Evolutionary conservation across 805 yeast genomes (phyloP), one percentile per base, ranked within the genome.

Genomic region (Candida mattraensis): DNA sequence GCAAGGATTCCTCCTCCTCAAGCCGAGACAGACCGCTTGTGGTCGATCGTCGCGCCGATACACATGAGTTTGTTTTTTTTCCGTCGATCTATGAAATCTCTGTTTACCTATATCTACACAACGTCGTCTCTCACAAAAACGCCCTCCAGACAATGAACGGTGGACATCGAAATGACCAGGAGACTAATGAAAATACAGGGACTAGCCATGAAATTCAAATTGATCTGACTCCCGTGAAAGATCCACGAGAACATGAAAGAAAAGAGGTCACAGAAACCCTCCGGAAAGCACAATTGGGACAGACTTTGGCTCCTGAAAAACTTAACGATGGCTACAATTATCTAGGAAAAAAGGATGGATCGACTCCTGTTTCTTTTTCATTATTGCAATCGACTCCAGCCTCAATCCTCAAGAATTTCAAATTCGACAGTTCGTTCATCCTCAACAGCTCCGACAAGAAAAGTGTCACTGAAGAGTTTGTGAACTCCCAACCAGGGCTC

Each of bases 271-370:
- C 55, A 24, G 51, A 49, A 15, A 53, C 60, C 1, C 36, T 55
- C 3, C 39, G 37, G 5, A 56, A 46, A 24, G 60, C 59, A 7
- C 47, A 41, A 16, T 31, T 37, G 15, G 61, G 60, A 1, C 45
- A 48, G 25, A 50, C 61, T 1, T 46, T 57, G 20, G 42, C 44
- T 7, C 61, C 60, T 0, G 60, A 50, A 17, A 34, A 39, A 17
- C 21, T 50, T n/a, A 47, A 47, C 33, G 39, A 48, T 31, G 45
- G 49, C 13, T 48, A 48, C 33, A 28, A 39, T 13, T 46, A 45
- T 27, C 33, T 46, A 10, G 39, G 40, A 11, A 42, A 45, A 5
- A 18, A 29, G 23, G 28, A 14, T 14, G 18, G 27, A 7, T 28
- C 40, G n/a, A 33, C 40, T n/a, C 32, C 37, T 9, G 8, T 27